phyloP scores from a whole-genome alignment of 208 protist genomes.

The Leishmania martiniquensis region DNA sequence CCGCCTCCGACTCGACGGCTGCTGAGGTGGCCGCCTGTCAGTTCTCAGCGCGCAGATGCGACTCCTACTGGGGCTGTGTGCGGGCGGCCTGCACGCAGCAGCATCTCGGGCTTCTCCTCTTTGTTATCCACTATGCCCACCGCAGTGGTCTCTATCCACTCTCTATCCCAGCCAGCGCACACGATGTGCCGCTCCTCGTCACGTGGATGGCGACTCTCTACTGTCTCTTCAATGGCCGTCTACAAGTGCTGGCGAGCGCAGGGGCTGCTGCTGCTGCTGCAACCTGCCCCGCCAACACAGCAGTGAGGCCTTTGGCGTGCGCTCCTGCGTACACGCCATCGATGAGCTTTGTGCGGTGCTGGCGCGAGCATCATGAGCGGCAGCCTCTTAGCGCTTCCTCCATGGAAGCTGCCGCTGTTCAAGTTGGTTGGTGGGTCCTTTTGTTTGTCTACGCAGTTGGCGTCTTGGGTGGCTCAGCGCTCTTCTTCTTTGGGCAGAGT shows the following conservation, averaged over 20 bases:
- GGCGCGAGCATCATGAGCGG: not conserved
- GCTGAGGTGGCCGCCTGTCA: not conserved
- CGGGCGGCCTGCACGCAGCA: constrained; percentile 23
- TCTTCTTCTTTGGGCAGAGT: constrained; percentile 58
- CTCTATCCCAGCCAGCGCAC: constrained; percentile 29
- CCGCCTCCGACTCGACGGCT: not conserved
- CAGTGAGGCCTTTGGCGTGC: not conserved
- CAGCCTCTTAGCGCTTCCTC: not conserved
- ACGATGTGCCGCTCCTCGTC: constrained; percentile 56
- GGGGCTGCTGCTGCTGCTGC: constrained; percentile 21
- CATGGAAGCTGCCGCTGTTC: not conserved
- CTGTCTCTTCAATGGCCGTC: constrained; percentile 78
- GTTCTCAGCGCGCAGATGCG: constrained; percentile 8
- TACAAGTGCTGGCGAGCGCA: constrained; percentile 69
- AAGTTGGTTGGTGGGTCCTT: constrained; percentile 1
- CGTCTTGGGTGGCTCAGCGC: constrained; percentile 26
- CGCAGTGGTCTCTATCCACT: constrained; percentile 72
- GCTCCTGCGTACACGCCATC: constrained; percentile 5
- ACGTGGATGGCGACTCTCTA: constrained; percentile 66
- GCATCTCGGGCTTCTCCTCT: constrained; percentile 54
- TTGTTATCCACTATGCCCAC: constrained; percentile 76
- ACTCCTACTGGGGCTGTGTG: constrained; percentile 25
- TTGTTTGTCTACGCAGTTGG: constrained; percentile 13
- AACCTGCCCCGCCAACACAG: not conserved
- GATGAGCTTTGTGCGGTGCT: constrained; percentile 19